phyloP scores from a whole-genome alignment of 2,329 filamentous ascomycete species.

The Apiospora hydei region DNA sequence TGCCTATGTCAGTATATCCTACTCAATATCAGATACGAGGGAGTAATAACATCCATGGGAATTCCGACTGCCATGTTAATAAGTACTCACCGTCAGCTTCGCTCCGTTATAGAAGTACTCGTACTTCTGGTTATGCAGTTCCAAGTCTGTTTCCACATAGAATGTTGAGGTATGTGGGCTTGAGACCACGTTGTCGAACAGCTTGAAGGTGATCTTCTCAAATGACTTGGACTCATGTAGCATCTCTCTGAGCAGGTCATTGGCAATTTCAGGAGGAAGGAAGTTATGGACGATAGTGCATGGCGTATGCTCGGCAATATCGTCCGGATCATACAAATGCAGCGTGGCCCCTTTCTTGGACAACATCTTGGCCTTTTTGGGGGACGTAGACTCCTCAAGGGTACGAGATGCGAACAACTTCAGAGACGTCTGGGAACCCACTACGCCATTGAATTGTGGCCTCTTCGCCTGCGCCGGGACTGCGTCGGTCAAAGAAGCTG shows the following conservation, averaged over 20 bases:
- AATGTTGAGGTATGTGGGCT: slow-evolving; percentile 86
- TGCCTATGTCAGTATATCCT: slow-evolving; percentile 37
- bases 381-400: slow-evolving; percentile 29
- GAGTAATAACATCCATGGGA: not conserved
- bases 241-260: slow-evolving; percentile 77
- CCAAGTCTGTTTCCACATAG: slow-evolving; percentile 78
- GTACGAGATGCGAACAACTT: slow-evolving; percentile 53
- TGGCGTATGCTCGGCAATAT: slow-evolving; percentile 83
- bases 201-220: slow-evolving; percentile 75
- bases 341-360: slow-evolving; percentile 83
- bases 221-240: slow-evolving; percentile 77
- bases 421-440: slow-evolving; percentile 71
- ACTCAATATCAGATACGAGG: not conserved
- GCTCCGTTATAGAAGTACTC: slow-evolving; percentile 89
- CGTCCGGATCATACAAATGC: slow-evolving; percentile 81
- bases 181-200: slow-evolving; percentile 87
- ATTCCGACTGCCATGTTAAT: not conserved
- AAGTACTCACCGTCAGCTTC: slow-evolving; percentile 62
- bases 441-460: slow-evolving; percentile 36
- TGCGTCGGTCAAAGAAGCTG: slow-evolving; percentile 57
- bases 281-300: slow-evolving; percentile 96
- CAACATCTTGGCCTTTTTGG: slow-evolving; percentile 58
- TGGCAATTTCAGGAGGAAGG: slow-evolving; percentile 74
- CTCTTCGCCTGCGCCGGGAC: slow-evolving; percentile 43
- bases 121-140: slow-evolving; percentile 72